Conservation (phyloP, 2,329 filamentous ascomycete species). For the Thelonectria blattea region DNA sequence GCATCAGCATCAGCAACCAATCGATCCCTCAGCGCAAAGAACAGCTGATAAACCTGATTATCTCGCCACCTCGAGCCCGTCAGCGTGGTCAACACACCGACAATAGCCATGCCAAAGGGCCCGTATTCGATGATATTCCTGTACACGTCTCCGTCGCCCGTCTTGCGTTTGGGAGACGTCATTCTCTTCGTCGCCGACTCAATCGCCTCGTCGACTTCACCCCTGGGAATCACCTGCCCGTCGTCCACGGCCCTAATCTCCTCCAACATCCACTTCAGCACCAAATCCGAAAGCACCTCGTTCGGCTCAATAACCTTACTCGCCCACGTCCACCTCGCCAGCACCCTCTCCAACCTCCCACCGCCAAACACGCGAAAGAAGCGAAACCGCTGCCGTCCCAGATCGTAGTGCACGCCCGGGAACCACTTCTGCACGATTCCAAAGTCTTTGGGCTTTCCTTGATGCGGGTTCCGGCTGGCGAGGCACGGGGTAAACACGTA, state of each 20-base stretch:
- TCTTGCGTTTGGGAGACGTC: background rate
- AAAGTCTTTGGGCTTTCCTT: background rate
- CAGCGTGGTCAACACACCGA: background rate
- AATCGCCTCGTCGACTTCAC: background rate
- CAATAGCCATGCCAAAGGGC: conserved; percentile 4
- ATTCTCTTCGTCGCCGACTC: background rate
- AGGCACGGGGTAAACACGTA: conserved; percentile 31
- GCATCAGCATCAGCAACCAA: conserved; percentile 5
- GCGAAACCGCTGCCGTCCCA: conserved; percentile 30
- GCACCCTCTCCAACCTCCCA: conserved; percentile 33
- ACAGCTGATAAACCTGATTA: conserved; percentile 16
- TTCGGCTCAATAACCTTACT: conserved; percentile 31
- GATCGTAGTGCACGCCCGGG: conserved; percentile 34
- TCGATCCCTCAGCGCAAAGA: conserved; percentile 10
- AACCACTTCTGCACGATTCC: conserved; percentile 32
- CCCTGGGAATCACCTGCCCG: background rate
- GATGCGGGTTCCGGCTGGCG: conserved; percentile 12
- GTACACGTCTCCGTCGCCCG: conserved; percentile 9
- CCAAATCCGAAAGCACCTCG: conserved; percentile 29
- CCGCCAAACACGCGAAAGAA: conserved; percentile 21
- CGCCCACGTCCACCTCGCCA: conserved; percentile 36
- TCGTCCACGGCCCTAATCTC: conserved; percentile 17
- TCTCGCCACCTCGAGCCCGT: conserved; percentile 5
- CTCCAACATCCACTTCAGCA: conserved; percentile 31
- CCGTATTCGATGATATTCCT: background rate